Base-by-base conservation (phyloP, 2,329 filamentous ascomycete species). In the Emmonsiellopsis sp. region DNA sequence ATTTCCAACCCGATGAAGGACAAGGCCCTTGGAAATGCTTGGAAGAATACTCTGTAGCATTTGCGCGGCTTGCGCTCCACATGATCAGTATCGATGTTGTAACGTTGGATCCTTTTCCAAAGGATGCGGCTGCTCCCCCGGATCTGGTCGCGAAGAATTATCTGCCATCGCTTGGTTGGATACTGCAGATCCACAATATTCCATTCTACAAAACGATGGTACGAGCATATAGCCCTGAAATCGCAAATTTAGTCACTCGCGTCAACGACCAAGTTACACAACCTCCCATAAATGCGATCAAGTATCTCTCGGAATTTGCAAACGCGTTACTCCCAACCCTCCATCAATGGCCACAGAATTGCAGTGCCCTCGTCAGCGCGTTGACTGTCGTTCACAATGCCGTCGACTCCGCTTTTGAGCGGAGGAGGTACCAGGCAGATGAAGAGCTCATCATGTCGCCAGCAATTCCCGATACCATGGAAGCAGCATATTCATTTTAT, bases 21-120 rank as follows among this genome's bases (percentile, higher is more conserved):
- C 56, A 61, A 9, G 63, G 62, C 3, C 55, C 60, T 6, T 66
- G 66, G 58, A 43, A 46, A 10, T 67, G 64, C 46, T 54, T 76
- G n/a, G 68, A 73, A 54, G 67, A 70, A 30, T 73, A 76, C 48
- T 65, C 75, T 47, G 58, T 69, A 10, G 61, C 65, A 40, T 77
- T 66, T 58, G 65, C 66, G 37, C 67, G 63, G 26, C 62, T 77
- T 38, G 60, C 71, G 4, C 59, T 73, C 11, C 72, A 73, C 43
- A 61, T 77, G 42, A 57, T 74, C 38, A 61, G 62, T 10, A 59
- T 74, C 52, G 75, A 77, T 56, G 67, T 59, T 15, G 45, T 59
- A 30, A 57, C 64, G n/a, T 55, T 76, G 50, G 58, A 56, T 11
- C 56, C 61, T 13, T 54, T 66, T 42, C 52, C 60, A 11, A 58